Conservation (phyloP, 1,284 basidiomycete genomes). For the Leccinum ponderosum region DNA sequence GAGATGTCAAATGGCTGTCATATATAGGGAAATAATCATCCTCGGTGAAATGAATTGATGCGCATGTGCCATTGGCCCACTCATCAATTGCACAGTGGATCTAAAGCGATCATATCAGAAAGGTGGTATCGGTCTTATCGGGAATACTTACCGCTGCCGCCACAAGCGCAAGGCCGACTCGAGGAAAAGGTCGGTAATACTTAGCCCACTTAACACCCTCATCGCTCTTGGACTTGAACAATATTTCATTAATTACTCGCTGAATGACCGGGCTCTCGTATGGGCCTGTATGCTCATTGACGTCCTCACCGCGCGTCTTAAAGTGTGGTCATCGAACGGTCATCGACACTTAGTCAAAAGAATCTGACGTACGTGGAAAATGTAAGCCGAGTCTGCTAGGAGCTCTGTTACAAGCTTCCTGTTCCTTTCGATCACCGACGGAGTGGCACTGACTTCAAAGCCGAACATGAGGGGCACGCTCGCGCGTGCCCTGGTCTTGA, state of each 20-base stretch:
- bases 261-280: not conserved
- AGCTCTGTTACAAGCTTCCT: not conserved
- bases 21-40: not conserved
- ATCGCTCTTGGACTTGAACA: not conserved
- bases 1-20: not conserved
- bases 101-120: not conserved
- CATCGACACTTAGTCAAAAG: not conserved
- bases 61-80: not conserved
- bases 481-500: not conserved
- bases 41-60: not conserved
- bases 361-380: not conserved
- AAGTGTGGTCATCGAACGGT: not conserved
- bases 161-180: not conserved
- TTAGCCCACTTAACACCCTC: not conserved
- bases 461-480: not conserved
- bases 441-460: not conserved
- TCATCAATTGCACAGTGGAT: not conserved
- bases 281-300: not conserved
- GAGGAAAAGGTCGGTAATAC: not conserved
- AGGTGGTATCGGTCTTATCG: not conserved
- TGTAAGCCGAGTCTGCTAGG: not conserved
- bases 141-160: not conserved
- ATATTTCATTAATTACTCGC: not conserved
- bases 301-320: not conserved
- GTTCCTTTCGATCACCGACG: not conserved